These are phyloP conservation scores for Calonectria naviculata DNA, from an alignment of 2,329 filamentous ascomycete genomes.

Conservation along the genomic window DNA sequence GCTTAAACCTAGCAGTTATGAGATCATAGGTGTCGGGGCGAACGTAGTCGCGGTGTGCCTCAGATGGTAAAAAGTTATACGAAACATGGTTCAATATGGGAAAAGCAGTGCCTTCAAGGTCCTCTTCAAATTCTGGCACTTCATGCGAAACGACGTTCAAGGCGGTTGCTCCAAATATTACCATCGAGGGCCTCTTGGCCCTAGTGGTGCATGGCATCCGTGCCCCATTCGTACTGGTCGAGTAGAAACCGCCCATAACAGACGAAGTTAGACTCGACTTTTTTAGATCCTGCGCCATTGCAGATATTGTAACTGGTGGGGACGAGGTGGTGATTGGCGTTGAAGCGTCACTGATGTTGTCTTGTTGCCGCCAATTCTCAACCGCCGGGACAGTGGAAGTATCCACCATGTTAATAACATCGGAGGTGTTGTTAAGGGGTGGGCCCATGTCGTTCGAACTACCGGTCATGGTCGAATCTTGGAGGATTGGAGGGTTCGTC, in stretches of 20 bases:
- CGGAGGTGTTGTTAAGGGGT: background rate
- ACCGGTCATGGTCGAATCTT: background rate
- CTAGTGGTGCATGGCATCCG: constrained; percentile 28
- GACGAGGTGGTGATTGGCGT: background rate
- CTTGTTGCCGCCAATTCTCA: background rate
- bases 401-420: background rate
- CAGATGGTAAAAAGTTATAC: background rate
- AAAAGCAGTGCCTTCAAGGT: background rate
- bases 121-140: background rate
- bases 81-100: background rate
- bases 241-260: constrained; percentile 24
- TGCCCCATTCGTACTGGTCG: constrained; percentile 32
- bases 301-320: constrained; percentile 26
- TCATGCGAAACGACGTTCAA: background rate
- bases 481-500: background rate
- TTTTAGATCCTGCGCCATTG: background rate
- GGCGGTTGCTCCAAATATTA: constrained; percentile 3
- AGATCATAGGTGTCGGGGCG: constrained; percentile 10
- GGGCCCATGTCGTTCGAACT: background rate
- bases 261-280: constrained; percentile 7
- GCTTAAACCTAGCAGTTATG: constrained; percentile 15
- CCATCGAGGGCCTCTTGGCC: constrained; percentile 17
- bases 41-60: background rate
- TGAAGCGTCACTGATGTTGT: background rate
- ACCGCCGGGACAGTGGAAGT: background rate